A percentile compares a stretch with the other conserved stretches of the same genome.
Conservation (phyloP, 1,284 basidiomycete species). For the Gastroboletus turbinatus region DNA sequence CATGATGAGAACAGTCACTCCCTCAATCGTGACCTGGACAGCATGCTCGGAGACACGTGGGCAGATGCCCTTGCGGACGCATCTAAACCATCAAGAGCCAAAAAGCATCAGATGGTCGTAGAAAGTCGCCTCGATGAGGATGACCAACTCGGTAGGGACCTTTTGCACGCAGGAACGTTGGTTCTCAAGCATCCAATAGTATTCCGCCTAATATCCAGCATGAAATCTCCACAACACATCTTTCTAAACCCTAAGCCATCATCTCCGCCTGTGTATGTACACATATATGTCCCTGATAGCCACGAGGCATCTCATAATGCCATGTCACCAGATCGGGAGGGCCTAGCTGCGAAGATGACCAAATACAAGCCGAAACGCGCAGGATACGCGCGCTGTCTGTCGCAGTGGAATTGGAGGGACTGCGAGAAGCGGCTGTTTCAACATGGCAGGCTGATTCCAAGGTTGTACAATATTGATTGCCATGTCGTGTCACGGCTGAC, state of each 20-base stretch:
- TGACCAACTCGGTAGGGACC: slow-evolving; percentile 6
- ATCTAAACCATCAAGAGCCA: background rate
- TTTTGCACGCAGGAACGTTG: background rate
- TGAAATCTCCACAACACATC: slow-evolving; percentile 33
- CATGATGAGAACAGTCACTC: slow-evolving; percentile 9
- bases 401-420: slow-evolving; percentile 37
- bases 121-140: background rate
- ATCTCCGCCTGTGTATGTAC: slow-evolving; percentile 37
- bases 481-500: background rate
- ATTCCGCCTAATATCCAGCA: slow-evolving; percentile 39
- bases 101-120: background rate
- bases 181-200: slow-evolving; percentile 5
- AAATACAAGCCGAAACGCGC: slow-evolving; percentile 40
- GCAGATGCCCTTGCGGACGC: slow-evolving; percentile 5
- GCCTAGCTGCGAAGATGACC: slow-evolving; percentile 47
- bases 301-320: background rate
- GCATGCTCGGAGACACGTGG: slow-evolving; percentile 24
- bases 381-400: slow-evolving; percentile 35
- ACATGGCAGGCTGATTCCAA: slow-evolving; percentile 5
- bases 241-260: slow-evolving; percentile 41
- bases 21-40: slow-evolving; percentile 24
- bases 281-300: slow-evolving; percentile 27
- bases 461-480: slow-evolving; percentile 9
- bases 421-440: slow-evolving; percentile 11
- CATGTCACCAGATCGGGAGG: slow-evolving; percentile 38